Conservation (phyloP, 1,284 basidiomycete species). For the Ustilago nuda region DNA sequence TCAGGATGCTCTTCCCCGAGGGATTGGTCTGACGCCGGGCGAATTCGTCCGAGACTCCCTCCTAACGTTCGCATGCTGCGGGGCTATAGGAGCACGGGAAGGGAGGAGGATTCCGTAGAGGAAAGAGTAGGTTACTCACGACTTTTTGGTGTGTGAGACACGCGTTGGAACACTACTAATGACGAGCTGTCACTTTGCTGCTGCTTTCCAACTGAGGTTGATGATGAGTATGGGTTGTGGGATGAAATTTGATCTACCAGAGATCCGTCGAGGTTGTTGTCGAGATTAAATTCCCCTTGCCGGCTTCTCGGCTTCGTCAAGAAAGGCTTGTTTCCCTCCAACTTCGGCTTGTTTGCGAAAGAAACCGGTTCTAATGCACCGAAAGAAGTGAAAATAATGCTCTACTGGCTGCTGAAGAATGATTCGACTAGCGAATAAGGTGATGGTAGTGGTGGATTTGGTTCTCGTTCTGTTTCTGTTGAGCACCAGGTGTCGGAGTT, state of each 20-base stretch:
- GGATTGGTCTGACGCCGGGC: not conserved
- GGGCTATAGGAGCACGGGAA: not conserved
- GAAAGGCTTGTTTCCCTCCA: no score
- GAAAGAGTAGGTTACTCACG: slow-evolving; percentile 10
- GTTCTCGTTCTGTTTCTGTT: not conserved
- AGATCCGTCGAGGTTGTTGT: slow-evolving; percentile 8
- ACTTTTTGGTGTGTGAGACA: slow-evolving; percentile 24
- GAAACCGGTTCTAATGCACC: slow-evolving; percentile 26
- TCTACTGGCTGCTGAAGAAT: slow-evolving; percentile 3
- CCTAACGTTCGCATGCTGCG: not conserved
- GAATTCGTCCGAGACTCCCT: not conserved
- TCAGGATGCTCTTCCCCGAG: not conserved
- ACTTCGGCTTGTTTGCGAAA: not conserved
- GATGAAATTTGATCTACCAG: slow-evolving; percentile 18
- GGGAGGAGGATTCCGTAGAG: not conserved
- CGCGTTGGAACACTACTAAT: slow-evolving; percentile 20
- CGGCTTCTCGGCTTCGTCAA: no score
- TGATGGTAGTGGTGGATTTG: not conserved
- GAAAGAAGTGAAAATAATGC: slow-evolving; percentile 1
- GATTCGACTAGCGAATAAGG: slow-evolving; percentile 16
- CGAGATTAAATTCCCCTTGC: not conserved
- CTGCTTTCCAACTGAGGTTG: not conserved
- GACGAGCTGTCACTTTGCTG: slow-evolving; percentile 12
- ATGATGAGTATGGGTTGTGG: not conserved
- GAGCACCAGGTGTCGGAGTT: slow-evolving; percentile 2